Percentiles rank a stretch among this genome's conserved stretches.
phyloP scores from a whole-genome alignment of 148 eudicot species.

The Beta vulgaris region DNA sequence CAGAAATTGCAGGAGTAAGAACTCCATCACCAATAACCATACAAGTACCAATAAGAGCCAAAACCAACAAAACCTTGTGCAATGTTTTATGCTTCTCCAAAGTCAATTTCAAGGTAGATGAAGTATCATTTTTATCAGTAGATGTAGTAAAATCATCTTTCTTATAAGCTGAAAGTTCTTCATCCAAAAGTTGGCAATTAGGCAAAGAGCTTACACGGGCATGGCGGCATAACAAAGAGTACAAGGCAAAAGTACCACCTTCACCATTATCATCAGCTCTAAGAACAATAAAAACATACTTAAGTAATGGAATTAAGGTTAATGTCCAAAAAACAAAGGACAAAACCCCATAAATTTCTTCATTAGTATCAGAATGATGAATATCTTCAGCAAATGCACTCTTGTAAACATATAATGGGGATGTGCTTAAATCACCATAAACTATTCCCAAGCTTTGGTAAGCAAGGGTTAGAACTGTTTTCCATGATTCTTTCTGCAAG shows the following conservation, averaged over 20 bases:
- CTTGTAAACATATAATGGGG: conserved; percentile 71
- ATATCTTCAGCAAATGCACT: conserved; percentile 53
- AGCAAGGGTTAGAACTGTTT: conserved; percentile 51
- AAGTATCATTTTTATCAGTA: background rate
- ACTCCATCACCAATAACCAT: conserved; percentile 80
- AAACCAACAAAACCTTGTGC: conserved; percentile 52
- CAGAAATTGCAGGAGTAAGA: conserved; percentile 76
- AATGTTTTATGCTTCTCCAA: conserved; percentile 53
- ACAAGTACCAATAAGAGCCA: conserved; percentile 79
- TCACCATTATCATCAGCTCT: conserved; percentile 81
- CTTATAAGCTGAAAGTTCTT: conserved; percentile 42
- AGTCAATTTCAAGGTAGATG: conserved; percentile 43
- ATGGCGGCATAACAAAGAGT: conserved; percentile 62
- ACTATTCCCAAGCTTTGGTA: conserved; percentile 83
- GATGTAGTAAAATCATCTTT: conserved; percentile 23
- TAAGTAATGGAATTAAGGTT: conserved; percentile 68
- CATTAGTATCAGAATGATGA: conserved; percentile 39
- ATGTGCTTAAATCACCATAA: conserved; percentile 77
- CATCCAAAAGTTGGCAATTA: conserved; percentile 42
- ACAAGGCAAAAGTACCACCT: conserved; percentile 84
- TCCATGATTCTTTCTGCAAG: conserved; percentile 67
- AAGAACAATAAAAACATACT: conserved; percentile 70
- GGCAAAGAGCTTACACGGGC: conserved; percentile 67
- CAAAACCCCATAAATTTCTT: conserved; percentile 59
- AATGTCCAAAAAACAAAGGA: conserved; percentile 84